Evolutionary conservation across 495 filamentous ascomycete genomes (phyloP), one percentile per base, ranked within the genome.

Genomic region (Hyaloscypha finlandica): DNA sequence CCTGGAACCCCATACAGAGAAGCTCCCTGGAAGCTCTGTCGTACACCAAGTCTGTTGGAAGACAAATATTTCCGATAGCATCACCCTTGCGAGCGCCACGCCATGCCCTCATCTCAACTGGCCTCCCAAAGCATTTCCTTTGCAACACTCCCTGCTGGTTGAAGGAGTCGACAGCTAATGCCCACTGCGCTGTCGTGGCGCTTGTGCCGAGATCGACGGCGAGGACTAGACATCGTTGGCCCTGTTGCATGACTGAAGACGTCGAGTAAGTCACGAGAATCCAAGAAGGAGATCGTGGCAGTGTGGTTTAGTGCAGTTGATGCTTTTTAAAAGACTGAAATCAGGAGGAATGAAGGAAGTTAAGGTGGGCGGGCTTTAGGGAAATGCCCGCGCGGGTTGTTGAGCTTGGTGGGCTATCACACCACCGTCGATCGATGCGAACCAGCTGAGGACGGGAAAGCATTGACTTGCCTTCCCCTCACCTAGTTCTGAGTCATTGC

Each of bases 151-250:
- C 63, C 8, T 59, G 31, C 22, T 5, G 2, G 48, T 58, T 22
- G 31, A 66, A 59, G 16, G 35, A 59, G 25, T 66, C 63, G 11
- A 11, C 22, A n/a, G 29, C 35, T n/a, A 39, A n/a, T 14, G 33
- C n/a, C 14, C 45, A 51, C 8, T 31, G 19, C 32, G 55, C 53
- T 25, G 63, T 59, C 31, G 35, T 32, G 9, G 53, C 25, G 55
- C 54, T 59, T 25, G 63, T 66, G 22, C 63, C 63, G 29, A 59
- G 63, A 55, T 66, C 63, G 32, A 66, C 33, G 14, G 33, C 63
- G 25, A 52, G 22, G 60, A 63, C n/a, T 1, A 53, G 14, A 53
- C 55, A 53, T 53, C 51, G 51, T 53, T 53, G 51, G 8, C 8
- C 33, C 30, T 61, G 31, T 25, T 45, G 31, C n/a, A 61, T 22